A percentile compares a stretch with the other conserved stretches of the same genome.
Evolutionary conservation across 192 early-diverging fungal species (phyloP).

Genomic region (Rhizophagus prolifer): DNA sequence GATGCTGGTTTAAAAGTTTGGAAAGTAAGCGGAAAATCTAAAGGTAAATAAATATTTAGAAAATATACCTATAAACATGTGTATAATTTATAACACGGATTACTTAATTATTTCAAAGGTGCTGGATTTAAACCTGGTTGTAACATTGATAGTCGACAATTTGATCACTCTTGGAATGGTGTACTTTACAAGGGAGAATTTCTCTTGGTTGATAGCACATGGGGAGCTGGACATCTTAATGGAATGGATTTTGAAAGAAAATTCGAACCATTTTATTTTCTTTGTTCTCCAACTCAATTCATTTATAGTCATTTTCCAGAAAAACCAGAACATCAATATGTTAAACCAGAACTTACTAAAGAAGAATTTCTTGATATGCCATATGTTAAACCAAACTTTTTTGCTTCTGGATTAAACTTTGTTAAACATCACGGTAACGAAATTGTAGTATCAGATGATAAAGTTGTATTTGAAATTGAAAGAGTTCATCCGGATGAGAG

Average conservation of each 20-base stretch:
- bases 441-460: constrained; percentile 4
- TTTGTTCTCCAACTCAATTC: constrained; percentile 47
- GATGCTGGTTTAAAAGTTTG: constrained; percentile 44
- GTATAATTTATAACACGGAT: neutral
- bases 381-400: constrained; percentile 19
- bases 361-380: constrained; percentile 6
- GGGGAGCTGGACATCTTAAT: constrained; percentile 50
- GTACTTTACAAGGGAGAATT: constrained; percentile 50
- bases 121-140: constrained; percentile 23
- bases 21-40: constrained; percentile 51
- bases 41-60: constrained; percentile 43
- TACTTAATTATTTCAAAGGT: neutral
- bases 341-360: constrained; percentile 41
- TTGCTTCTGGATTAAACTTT: constrained; percentile 4
- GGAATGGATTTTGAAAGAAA: constrained; percentile 41
- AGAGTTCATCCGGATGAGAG: constrained; percentile 21
- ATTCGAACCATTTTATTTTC: constrained; percentile 58
- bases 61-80: constrained; percentile 32
- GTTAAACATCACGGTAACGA: neutral
- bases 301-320: constrained; percentile 60
- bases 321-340: constrained; percentile 49
- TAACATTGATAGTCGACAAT: constrained; percentile 31
- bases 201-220: constrained; percentile 58
- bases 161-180: constrained; percentile 57
- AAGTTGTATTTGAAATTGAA: constrained; percentile 6